Evolutionary conservation across 306 rosid genomes (phyloP).

Genomic region (Albizia julibrissin): DNA sequence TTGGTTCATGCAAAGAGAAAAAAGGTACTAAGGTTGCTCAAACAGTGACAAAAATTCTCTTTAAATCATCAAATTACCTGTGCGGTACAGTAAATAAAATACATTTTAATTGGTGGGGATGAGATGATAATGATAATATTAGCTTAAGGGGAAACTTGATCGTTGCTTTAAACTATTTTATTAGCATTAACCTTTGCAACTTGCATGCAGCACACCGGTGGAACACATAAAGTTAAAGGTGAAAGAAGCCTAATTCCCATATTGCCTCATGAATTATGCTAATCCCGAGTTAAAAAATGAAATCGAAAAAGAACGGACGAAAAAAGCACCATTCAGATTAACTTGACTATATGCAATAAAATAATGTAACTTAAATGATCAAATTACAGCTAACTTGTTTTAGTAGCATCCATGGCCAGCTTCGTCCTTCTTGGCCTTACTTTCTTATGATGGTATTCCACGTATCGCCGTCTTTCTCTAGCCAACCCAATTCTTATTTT

Average conservation of each 20-base stretch:
- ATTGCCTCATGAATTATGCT: slow-evolving; percentile 19
- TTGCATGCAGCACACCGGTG: slow-evolving; percentile 7
- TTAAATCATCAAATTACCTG: slow-evolving; percentile 15
- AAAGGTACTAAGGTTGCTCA: not conserved
- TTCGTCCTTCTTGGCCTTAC: slow-evolving; percentile 32
- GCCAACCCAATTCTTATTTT: slow-evolving; percentile 28
- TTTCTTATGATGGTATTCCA: slow-evolving; percentile 41
- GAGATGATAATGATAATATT: slow-evolving; percentile 5
- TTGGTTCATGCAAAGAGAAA: slow-evolving; percentile 9
- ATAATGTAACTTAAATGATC: slow-evolving; percentile 31
- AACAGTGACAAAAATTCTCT: not conserved
- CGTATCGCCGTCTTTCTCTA: slow-evolving; percentile 41
- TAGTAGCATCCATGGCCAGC: slow-evolving; percentile 30
- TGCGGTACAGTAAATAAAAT: not conserved
- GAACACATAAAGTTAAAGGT: not conserved
- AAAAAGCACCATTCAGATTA: slow-evolving; percentile 16
- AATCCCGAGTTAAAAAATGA: not conserved
- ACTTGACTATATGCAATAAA: slow-evolving; percentile 20
- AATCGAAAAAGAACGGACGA: slow-evolving; percentile 8
- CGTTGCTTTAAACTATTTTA: slow-evolving; percentile 1
- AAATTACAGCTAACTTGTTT: slow-evolving; percentile 20
- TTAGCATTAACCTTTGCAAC: not conserved
- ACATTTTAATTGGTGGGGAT: not conserved
- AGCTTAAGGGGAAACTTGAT: slow-evolving; percentile 16
- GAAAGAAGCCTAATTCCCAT: not conserved